Percentiles rank a stretch among this genome's conserved stretches.
These are phyloP conservation scores for Hapsidospora chrysogenum DNA, from an alignment of 495 filamentous ascomycete genomes.

Conservation along the genomic window DNA sequence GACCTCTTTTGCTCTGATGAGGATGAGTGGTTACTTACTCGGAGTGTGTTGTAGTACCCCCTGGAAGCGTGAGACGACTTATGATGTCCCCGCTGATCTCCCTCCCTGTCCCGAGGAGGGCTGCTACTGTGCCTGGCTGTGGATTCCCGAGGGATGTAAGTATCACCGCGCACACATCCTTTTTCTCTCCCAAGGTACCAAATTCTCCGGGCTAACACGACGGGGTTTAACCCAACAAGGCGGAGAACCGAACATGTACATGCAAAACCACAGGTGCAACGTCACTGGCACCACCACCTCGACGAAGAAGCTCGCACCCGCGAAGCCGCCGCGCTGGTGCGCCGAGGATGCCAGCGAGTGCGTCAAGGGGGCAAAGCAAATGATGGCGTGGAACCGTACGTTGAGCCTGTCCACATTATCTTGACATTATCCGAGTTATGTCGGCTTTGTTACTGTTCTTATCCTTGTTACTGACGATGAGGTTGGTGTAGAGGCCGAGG, in stretches of 20 bases:
- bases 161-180: not conserved
- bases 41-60: conserved; percentile 19
- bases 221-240: no score
- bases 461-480: not conserved
- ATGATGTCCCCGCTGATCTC: conserved; percentile 27
- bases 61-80: conserved; percentile 31
- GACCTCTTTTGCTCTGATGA: not conserved
- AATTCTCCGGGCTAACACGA: no score
- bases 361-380: conserved; percentile 36
- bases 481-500: conserved; percentile 14
- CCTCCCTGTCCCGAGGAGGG: conserved; percentile 30
- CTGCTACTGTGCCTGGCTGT: conserved; percentile 40
- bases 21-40: not conserved
- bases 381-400: conserved; percentile 32
- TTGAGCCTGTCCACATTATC: no score
- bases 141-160: conserved; percentile 34
- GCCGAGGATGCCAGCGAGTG: conserved; percentile 23
- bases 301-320: conserved; percentile 18
- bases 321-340: conserved; percentile 27
- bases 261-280: conserved; percentile 38
- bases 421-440: not conserved
- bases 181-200: not conserved
- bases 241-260: conserved; percentile 31
- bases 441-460: not conserved
- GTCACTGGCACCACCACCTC: conserved; percentile 28